Percentiles rank a stretch among this genome's conserved stretches.
Conservation (phyloP, 2,329 filamentous ascomycete species). For the Raffaelea arxii region DNA sequence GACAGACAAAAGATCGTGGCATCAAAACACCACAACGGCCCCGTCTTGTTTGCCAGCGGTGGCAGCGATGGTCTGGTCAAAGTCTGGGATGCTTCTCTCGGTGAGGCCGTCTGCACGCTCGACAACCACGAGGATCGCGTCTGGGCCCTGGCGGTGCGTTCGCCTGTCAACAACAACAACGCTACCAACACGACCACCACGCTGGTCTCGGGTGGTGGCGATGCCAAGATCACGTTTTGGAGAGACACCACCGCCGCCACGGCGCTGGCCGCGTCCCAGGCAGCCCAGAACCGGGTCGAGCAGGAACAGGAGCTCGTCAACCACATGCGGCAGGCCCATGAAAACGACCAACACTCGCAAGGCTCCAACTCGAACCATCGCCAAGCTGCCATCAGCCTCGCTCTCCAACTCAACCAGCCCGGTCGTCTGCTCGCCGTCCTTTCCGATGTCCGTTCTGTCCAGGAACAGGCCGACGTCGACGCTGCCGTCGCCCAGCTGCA, state of each 20-base stretch:
- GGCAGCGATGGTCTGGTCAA: conserved; percentile 94
- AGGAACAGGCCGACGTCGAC: conserved; percentile 63
- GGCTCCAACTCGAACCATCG: conserved; percentile 83
- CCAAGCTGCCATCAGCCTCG: conserved; percentile 88
- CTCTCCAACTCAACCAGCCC: conserved; percentile 89
- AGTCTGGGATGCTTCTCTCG: conserved; percentile 82
- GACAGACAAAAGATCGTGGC: background rate
- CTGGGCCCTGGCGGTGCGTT: conserved; percentile 74
- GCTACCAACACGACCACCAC: conserved; percentile 40
- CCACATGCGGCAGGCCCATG: conserved; percentile 73
- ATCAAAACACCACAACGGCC: conserved; percentile 1
- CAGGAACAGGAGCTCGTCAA: conserved; percentile 93
- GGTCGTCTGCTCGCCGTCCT: conserved; percentile 78
- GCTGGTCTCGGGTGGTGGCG: conserved; percentile 82
- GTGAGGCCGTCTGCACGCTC: conserved; percentile 78
- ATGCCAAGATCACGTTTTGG: conserved; percentile 94
- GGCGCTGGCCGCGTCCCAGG: conserved; percentile 61
- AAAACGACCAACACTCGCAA: too few relatives aligned
- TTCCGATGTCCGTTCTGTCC: conserved; percentile 63
- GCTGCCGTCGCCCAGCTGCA: conserved; percentile 70
- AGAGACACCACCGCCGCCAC: conserved; percentile 80
- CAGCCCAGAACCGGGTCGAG: conserved; percentile 68
- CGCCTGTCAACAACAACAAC: conserved; percentile 25
- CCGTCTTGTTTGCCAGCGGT: conserved; percentile 68
- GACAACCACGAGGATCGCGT: conserved; percentile 97